Base-by-base conservation (phyloP, 306 rosid species). In the Pachyrhizus erosus region DNA sequence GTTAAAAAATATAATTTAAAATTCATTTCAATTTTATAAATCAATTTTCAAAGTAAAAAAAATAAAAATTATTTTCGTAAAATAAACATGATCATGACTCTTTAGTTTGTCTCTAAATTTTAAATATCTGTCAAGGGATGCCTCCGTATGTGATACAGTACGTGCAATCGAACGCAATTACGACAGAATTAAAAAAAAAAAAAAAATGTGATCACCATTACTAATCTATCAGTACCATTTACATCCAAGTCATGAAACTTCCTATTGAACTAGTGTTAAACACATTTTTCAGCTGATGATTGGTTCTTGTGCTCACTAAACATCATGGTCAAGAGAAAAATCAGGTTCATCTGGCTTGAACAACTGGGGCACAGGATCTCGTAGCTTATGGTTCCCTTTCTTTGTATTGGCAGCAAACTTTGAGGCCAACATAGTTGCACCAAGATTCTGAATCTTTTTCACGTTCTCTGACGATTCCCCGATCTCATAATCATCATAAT, bases 281-380 rank as follows among this genome's bases (percentile, higher is more conserved):
- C 60, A 69, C 84, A 34, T 43, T 49, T 78, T 58, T 49, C 21
- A 9, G 23, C 60, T 62, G 21, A 49, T 54, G n/a, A 61, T 34
- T 21, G 26, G 45, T 84, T 66, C 23, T 76, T 43, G 69, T 64
- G 69, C 85, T 75, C 80, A 79, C 87, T 85, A 86, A 80, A 83
- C 83, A 60, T 75, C 83, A 62, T 60, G 80, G 46, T 87, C 88
- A 39, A 60, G 5, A 40, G 91, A 93, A 87, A 94, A 95, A 88
- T 95, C 94, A 52, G 96, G 97, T 81, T 93, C 97, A 68, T 82
- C 91, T 54, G 98, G 98, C 87, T 95, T 95, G 86, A 93, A 91
- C 84, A 95, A 79, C 40, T 90, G 88, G 23, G 97, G 97, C 87
- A 92, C 87, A 39, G 87, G 83, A 62, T 87, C 86, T 75, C 57